phyloP scores from a whole-genome alignment of 2,329 filamentous ascomycete genomes.

The Epichloe glyceriae region DNA sequence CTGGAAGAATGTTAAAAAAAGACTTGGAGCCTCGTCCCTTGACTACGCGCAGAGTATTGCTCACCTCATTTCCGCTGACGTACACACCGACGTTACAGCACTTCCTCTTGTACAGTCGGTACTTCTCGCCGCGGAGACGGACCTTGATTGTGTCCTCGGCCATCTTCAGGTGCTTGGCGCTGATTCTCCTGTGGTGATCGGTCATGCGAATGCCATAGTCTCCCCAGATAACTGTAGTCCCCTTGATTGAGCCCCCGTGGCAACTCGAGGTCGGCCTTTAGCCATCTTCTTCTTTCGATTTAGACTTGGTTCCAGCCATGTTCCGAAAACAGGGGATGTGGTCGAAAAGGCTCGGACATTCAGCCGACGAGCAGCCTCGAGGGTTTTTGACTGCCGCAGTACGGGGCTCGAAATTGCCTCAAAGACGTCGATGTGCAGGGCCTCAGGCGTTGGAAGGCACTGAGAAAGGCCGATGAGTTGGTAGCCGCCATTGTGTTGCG shows the following conservation, averaged over 20 bases:
- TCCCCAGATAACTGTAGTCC: slow-evolving; percentile 92
- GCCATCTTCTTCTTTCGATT: slow-evolving; percentile 76
- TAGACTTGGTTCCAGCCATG: slow-evolving; percentile 72
- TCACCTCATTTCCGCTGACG: slow-evolving; percentile 79
- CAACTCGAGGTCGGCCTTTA: slow-evolving; percentile 77
- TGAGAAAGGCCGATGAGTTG: slow-evolving; percentile 31
- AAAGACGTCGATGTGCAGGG: slow-evolving; percentile 28
- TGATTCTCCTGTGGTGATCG: slow-evolving; percentile 86
- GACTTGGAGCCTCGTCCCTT: neutral
- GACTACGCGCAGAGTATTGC: neutral
- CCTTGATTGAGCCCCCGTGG: slow-evolving; percentile 85
- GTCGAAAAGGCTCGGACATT: slow-evolving; percentile 60
- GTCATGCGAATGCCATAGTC: slow-evolving; percentile 90
- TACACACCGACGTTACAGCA: slow-evolving; percentile 92
- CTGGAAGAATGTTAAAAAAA: slow-evolving; percentile 22
- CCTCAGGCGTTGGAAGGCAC: slow-evolving; percentile 37
- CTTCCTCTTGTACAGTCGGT: slow-evolving; percentile 82
- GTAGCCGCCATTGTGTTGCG: slow-evolving; percentile 33
- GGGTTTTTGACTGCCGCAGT: slow-evolving; percentile 15
- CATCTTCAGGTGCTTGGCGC: slow-evolving; percentile 72
- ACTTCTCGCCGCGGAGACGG: slow-evolving; percentile 79
- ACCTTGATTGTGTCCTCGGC: slow-evolving; percentile 90
- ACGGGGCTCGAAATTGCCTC: slow-evolving; percentile 23
- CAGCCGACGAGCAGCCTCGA: slow-evolving; percentile 22
- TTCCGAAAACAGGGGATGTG: slow-evolving; percentile 43